These are phyloP conservation scores for Entamoeba histolytica DNA, from an alignment of 208 protist genomes.

Conservation along the genomic window DNA sequence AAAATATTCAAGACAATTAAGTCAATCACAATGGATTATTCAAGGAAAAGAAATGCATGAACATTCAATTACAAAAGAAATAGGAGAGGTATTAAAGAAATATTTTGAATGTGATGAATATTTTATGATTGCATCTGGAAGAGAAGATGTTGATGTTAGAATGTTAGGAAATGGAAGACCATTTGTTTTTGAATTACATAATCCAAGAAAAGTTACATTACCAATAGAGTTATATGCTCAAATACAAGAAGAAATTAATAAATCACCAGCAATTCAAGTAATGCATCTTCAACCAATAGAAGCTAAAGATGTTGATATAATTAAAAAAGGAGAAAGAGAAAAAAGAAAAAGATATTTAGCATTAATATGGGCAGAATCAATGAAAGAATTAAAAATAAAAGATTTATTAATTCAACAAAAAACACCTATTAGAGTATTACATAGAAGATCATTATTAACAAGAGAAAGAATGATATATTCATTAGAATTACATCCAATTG, in stretches of 20 bases:
- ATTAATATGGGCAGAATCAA: background rate
- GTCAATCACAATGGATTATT: no score
- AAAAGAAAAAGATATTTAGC: constrained; percentile 22
- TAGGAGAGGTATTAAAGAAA: no score
- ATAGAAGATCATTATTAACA: constrained; percentile 56
- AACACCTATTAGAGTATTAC: constrained; percentile 71
- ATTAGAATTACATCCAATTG: constrained; percentile 43
- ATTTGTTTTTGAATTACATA: constrained; percentile 61
- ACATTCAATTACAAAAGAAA: no score
- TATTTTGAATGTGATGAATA: no score
- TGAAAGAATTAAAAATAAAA: background rate
- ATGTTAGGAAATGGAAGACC: constrained; percentile 68
- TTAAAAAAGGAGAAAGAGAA: background rate
- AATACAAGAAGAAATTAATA: background rate
- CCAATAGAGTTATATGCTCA: background rate
- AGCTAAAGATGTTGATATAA: background rate
- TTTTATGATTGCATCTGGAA: constrained; percentile 28
- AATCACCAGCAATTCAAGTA: background rate
- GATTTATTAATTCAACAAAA: constrained; percentile 14
- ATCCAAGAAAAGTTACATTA: constrained; percentile 23
- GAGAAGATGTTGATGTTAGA: constrained; percentile 71
- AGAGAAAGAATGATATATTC: constrained; percentile 55
- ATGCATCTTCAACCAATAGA: background rate
- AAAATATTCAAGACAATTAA: no score
- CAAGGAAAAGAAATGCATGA: no score